Percentiles rank a stretch among this genome's conserved stretches.
Evolutionary conservation across 768 basidiomycete species (phyloP).

Genomic region (Boletales sp.): DNA sequence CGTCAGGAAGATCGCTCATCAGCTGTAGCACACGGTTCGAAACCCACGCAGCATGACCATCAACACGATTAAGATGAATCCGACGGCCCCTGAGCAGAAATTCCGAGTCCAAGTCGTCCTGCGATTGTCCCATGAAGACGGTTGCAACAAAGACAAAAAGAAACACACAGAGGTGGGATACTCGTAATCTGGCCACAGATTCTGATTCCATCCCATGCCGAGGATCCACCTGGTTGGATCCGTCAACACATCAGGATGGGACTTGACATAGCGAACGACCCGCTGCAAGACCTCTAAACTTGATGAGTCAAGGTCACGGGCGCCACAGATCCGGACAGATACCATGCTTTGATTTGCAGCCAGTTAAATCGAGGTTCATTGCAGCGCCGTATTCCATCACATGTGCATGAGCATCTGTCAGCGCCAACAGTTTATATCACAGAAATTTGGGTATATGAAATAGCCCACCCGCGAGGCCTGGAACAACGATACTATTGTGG

Average conservation of each 20-base stretch:
- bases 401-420: slow-evolving; percentile 76
- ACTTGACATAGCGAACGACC: slow-evolving; percentile 55
- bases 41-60: slow-evolving; percentile 87
- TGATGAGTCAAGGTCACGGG: background rate
- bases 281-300: slow-evolving; percentile 57
- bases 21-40: slow-evolving; percentile 67
- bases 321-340: background rate
- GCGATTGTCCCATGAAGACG: background rate
- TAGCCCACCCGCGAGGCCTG: slow-evolving; percentile 64
- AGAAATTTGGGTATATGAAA: background rate
- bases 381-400: slow-evolving; percentile 65
- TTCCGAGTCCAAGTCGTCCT: slow-evolving; percentile 75
- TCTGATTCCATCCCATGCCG: slow-evolving; percentile 96
- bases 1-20: slow-evolving; percentile 56
- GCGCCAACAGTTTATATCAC: background rate
- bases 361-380: slow-evolving; percentile 63
- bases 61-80: slow-evolving; percentile 74
- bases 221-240: slow-evolving; percentile 67
- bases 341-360: slow-evolving; percentile 60
- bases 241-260: slow-evolving; percentile 51
- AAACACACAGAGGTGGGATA: slow-evolving; percentile 70
- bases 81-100: slow-evolving; percentile 62
- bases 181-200: slow-evolving; percentile 55
- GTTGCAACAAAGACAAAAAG: slow-evolving; percentile 16
- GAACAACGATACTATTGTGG: slow-evolving; percentile 52